Evolutionary conservation across 2,329 filamentous ascomycete species (phyloP), one percentile per base, ranked within the genome.

Genomic region (Colletotrichum tropicale): DNA sequence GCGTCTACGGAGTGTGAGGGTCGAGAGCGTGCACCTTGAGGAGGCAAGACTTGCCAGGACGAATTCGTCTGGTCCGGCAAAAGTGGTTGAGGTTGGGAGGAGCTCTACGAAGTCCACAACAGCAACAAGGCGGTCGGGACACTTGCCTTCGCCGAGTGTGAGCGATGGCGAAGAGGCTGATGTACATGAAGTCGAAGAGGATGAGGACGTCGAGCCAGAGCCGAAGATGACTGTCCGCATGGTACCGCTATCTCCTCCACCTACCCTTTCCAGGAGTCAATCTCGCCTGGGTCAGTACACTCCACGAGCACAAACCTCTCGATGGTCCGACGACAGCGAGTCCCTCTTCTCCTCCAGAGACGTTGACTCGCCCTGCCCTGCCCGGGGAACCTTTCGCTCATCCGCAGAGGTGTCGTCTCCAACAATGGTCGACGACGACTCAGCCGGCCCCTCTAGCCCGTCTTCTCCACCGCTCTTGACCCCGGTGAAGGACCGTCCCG

Each of bases 261-360:
- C 66, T 21, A 76, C 74, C 9, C 34, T 74, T 21, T 43, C 48
- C 21, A 61, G 71, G 15, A 58, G 52, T 43, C 71, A 67, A 28
- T 34, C 61, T 18, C 32, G 38, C 7, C 62, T 70, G 21, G 61
- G 26, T 5, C n/a, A 32, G 15, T 55, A 56, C 18, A 75, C 74
- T 18, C 71, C 71, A 9, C 61, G 32, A 28, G 74, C 16, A 8
- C 65, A 74, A 28, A 75, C 66, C n/a, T 76, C 74, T 13, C 74
- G 74, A 36, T 76, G 74, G 74, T 76, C 74, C 18, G 74, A 75
- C 55, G 71, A 75, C 61, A 76, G 74, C 64, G 74, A 76, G 18
- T 74, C 70, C 3, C 64, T 75, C 9, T 76, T 76, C 32, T 75
- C 71, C 10, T 75, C 71, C n/a, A 71, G 60, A 16, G 71, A 76